Percentiles rank a stretch among this genome's conserved stretches.
Evolutionary conservation across 495 filamentous ascomycete species (phyloP).

Genomic region (Xylaria acuta): DNA sequence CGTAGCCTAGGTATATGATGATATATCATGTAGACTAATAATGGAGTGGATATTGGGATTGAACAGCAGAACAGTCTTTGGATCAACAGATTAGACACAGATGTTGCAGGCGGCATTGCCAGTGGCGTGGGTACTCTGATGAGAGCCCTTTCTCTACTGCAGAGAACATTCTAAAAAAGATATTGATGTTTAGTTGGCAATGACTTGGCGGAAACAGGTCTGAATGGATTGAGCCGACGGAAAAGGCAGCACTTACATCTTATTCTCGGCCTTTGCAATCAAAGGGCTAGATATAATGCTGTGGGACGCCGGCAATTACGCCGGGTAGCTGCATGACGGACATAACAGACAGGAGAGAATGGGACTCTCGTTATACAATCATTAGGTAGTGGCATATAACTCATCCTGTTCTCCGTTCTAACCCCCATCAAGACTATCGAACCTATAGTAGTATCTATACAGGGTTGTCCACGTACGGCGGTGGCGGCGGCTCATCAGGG

Average conservation of each 20-base stretch:
- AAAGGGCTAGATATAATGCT: no score
- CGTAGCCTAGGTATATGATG: not conserved
- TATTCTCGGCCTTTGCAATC: not conserved
- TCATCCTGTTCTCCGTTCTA: not conserved
- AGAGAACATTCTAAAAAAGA: not conserved
- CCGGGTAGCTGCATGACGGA: not conserved
- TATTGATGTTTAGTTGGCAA: not conserved
- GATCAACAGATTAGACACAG: no score
- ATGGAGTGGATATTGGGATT: not conserved
- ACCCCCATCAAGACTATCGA: not conserved
- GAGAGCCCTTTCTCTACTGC: not conserved
- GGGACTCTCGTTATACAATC: no score
- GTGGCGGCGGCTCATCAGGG: constrained; percentile 38
- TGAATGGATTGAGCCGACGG: not conserved
- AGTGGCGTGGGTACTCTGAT: no score
- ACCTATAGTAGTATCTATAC: constrained; percentile 31
- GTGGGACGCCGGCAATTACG: not conserved
- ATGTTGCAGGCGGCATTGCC: not conserved
- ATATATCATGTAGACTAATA: not conserved
- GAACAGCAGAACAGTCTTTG: not conserved
- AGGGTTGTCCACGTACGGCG: constrained; percentile 42
- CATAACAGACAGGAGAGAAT: not conserved
- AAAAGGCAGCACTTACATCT: not conserved
- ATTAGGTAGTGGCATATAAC: no score
- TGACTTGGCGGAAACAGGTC: not conserved